Base-by-base conservation (phyloP, 2,329 filamentous ascomycete genomes). In the Trichophyton benhamiae region DNA sequence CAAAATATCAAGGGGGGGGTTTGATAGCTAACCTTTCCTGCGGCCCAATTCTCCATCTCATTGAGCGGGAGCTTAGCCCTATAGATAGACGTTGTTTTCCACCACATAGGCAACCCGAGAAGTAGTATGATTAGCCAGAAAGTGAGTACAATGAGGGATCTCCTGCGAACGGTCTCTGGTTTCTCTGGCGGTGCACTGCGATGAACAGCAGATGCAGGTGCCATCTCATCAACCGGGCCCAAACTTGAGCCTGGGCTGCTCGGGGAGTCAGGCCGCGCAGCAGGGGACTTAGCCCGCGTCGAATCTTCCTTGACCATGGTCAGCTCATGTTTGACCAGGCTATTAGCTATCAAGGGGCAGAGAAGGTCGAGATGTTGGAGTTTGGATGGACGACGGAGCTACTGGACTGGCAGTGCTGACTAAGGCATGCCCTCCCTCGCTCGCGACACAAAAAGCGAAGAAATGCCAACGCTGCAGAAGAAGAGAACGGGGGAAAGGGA, bases 81-180 rank as follows among this genome's bases (percentile, higher is more conserved):
- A 73, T 95, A 91, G 61, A 97, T 95, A 0, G 88, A 87, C 3
- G 94, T 99, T 0, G 94, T 97, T 73, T 85, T 86, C 85, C 90
- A 95, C 94, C 94, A 99, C 82, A 95, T 87, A 62, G 94, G 94
- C 66, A 99, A 74, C 2, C 94, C 94, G 4, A 99, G 76, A 33
- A 87, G 82, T 5, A 95, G 72, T 5, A 95, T 89, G 42, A 97
- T 84, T 3, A 85, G 78, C 94, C 94, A 99, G 74, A 96, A 97
- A 7, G 92, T 92, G 64, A 88, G 73, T 64, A 99, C 85, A 58
- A 97, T 87, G 64, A 80, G 79, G 57, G 84, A 83, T 60, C 94
- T 86, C 62, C 87, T 83, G 70, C 82, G 83, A 59, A 87, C 78
- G 65, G 87, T 85, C 66, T 86, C 80, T 20, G 82, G 76, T 65